Conservation (phyloP, 2,329 filamentous ascomycete genomes). For the Penicillium sp. region DNA sequence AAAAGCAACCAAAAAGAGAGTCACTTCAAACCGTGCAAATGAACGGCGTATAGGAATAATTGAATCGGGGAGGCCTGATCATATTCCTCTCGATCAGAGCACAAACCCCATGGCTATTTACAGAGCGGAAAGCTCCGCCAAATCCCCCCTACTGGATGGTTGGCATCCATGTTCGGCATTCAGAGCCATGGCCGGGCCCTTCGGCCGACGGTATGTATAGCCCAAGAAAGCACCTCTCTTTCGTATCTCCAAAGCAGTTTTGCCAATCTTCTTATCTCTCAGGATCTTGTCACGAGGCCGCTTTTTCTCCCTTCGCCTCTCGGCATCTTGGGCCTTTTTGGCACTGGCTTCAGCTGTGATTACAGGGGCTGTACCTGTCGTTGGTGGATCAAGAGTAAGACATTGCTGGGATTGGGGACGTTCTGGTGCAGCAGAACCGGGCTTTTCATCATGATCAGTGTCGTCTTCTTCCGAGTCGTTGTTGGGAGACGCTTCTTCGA, state of each 20-base stretch:
- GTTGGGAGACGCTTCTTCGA: conserved; percentile 38
- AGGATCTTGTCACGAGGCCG: conserved; percentile 82
- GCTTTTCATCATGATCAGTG: neutral
- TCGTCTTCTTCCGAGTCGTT: conserved; percentile 15
- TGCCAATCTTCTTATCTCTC: conserved; percentile 68
- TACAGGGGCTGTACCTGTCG: neutral
- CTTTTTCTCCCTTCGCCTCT: conserved; percentile 67
- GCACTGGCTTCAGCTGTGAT: conserved; percentile 23
- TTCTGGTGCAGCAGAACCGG: neutral
- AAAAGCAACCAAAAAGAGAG: neutral
- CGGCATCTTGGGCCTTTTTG: conserved; percentile 33
- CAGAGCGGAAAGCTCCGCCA: conserved; percentile 27
- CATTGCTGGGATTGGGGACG: neutral
- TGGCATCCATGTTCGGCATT: conserved; percentile 35
- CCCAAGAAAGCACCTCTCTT: conserved; percentile 84
- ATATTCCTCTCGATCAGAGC: too few relatives aligned
- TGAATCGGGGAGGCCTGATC: neutral
- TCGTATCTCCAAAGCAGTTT: conserved; percentile 72
- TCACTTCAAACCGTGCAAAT: neutral
- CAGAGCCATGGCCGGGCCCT: conserved; percentile 35
- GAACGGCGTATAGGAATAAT: neutral
- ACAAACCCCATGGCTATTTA: neutral
- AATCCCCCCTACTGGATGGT: conserved; percentile 21
- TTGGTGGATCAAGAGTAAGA: neutral
- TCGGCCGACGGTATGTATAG: conserved; percentile 72